Conservation (phyloP, 805 yeast genomes). For the Candida chauliodis region DNA sequence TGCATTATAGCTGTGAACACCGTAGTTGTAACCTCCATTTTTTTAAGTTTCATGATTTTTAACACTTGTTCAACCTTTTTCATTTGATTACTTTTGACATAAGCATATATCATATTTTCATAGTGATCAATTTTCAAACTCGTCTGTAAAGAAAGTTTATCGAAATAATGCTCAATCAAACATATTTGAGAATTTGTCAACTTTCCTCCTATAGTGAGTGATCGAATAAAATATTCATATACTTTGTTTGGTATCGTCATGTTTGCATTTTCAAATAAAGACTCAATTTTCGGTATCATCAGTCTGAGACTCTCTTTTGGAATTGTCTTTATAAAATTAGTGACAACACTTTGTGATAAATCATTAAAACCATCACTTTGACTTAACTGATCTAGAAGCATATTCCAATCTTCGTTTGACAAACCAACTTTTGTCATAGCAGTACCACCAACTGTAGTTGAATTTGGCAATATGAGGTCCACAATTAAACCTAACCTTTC, state of each 20-base stretch:
- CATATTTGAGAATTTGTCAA: slow-evolving; percentile 19
- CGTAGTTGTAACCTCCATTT: slow-evolving; percentile 39
- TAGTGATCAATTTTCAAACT: slow-evolving; percentile 36
- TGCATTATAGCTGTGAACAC: slow-evolving; percentile 59
- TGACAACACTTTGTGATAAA: slow-evolving; percentile 29
- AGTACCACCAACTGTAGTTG: not conserved
- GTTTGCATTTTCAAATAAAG: slow-evolving; percentile 32
- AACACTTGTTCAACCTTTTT: slow-evolving; percentile 36
- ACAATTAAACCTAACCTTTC: slow-evolving; percentile 38
- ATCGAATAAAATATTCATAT: slow-evolving; percentile 34
- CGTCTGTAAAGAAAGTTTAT: slow-evolving; percentile 17
- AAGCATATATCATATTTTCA: slow-evolving; percentile 43
- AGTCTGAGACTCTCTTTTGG: slow-evolving; percentile 35
- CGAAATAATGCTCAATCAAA: slow-evolving; percentile 30
- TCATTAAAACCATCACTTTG: slow-evolving; percentile 34
- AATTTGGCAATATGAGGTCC: slow-evolving; percentile 11
- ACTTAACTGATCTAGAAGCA: slow-evolving; percentile 39
- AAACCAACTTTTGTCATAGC: not conserved
- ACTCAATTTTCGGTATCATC: slow-evolving; percentile 34
- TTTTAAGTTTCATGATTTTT: slow-evolving; percentile 32
- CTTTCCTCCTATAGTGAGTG: slow-evolving; percentile 23
- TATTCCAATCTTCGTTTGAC: slow-evolving; percentile 43
- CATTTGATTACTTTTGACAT: slow-evolving; percentile 39
- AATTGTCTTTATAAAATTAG: slow-evolving; percentile 34
- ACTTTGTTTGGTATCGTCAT: slow-evolving; percentile 28